These are phyloP conservation scores for Tremella yokohamensis DNA, from an alignment of 768 basidiomycete species.

Conservation along the genomic window DNA sequence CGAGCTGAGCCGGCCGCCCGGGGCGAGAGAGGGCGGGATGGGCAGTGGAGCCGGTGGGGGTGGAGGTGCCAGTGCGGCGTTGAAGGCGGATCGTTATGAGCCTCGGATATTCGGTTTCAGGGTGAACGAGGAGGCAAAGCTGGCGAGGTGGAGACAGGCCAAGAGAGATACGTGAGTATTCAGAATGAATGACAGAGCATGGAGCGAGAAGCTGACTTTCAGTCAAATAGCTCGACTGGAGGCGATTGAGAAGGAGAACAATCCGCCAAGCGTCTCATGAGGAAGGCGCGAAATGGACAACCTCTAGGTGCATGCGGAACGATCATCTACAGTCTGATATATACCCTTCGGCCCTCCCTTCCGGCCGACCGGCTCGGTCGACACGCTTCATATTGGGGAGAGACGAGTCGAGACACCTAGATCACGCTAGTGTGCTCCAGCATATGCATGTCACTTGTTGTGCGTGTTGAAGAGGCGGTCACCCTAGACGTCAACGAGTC, in stretches of 20 bases:
- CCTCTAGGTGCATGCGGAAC: constrained; percentile 4
- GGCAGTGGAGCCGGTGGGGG: background rate
- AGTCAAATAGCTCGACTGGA: constrained; percentile 2
- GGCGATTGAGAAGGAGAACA: background rate
- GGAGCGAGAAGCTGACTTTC: background rate
- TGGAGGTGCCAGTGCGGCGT: constrained; percentile 62
- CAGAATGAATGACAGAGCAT: background rate
- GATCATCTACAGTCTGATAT: background rate
- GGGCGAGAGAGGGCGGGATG: constrained; percentile 60
- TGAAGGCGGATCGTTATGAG: constrained; percentile 86
- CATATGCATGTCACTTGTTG: constrained; percentile 2
- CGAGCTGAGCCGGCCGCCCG: constrained; percentile 13
- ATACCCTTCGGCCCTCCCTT: background rate
- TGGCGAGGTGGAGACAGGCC: constrained; percentile 95
- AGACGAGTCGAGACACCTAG: too few relatives aligned
- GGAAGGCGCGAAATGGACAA: background rate
- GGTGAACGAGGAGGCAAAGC: constrained; percentile 84
- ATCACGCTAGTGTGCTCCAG: too few relatives aligned
- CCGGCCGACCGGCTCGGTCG: background rate
- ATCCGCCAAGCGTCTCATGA: background rate
- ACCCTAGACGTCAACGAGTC: constrained; percentile 57
- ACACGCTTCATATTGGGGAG: too few relatives aligned
- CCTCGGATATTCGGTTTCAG: constrained; percentile 97
- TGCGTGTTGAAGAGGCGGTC: constrained; percentile 77
- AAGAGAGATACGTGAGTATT: constrained; percentile 71